Evolutionary conservation across 768 basidiomycete species (phyloP), one percentile per base, ranked within the genome.

Genomic region (Scleroderma bovista): DNA sequence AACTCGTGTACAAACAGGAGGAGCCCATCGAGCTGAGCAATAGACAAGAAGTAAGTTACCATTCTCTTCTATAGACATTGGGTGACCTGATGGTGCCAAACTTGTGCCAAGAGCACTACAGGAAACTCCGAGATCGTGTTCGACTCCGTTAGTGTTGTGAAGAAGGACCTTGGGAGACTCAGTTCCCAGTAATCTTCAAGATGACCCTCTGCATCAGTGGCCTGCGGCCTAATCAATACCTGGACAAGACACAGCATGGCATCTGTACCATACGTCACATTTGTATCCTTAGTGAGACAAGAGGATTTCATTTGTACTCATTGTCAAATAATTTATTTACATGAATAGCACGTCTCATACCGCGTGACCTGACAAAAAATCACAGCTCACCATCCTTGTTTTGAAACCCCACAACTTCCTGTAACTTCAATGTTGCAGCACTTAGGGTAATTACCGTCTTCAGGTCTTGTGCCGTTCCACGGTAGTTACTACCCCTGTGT

Each of bases 71-170:
- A 2, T 16, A 11, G 49, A 10, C 16, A 37, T 16, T 31, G 22
- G 13, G 19, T 29, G 26, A 12, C 9, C 40, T 52, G 31, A 60
- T 29, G n/a, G 16, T 15, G 10, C 5, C 2, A 16, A 23, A 7
- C 13, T n/a, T 17, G 10, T 23, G 45, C 60, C 61, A 47, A 37
- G 32, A 36, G 8, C 31, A 33, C 55, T 17, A 54, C 41, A 40
- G 20, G 58, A 44, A 54, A 48, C 13, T 54, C 61, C 3, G 60
- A 60, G 8, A 51, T 63, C 23, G 29, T 54, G 11, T 61, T 61
- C 29, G 60, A 63, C 41, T 46, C 52, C 6, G 46, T 60, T 19
- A 41, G 41, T 31, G 42, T 19, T 17, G 63, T 57, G 31, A 63
- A 54, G 41, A 16, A n/a, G n/a, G n/a, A n/a, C n/a, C n/a, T n/a